Evolutionary conservation across 495 filamentous ascomycete species (phyloP), one percentile per base, ranked within the genome.

Genomic region (Podospora conica): DNA sequence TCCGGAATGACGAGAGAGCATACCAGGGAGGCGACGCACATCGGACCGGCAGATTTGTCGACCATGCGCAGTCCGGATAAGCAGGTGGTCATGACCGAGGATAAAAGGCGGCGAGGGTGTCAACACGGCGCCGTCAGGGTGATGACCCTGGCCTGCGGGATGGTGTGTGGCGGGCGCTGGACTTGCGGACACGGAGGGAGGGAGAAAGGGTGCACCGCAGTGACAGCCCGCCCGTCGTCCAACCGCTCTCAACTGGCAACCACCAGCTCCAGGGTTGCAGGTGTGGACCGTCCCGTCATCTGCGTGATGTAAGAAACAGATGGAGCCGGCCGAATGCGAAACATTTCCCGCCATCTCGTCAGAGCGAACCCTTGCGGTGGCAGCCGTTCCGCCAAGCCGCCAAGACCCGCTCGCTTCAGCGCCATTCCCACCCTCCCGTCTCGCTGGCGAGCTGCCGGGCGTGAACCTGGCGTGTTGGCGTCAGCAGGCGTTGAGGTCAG

Each of bases 241-340:
- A 48, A 48, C 33, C 33, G 33, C 33, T 27, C 25, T 48, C 33
- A 7, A 48, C 33, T 18, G 33, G 33, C 33, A 55, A 33, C 28
- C 40, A 63, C 12, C 61, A 21, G n/a, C 62, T 62, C 58, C 54
- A 65, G 53, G 62, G 66, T 68, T 31, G 66, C 60, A 65, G 31
- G 61, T 53, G 24, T 60, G 66, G 66, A 55, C 66, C 66, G 69
- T 68, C 61, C 66, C 69, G 66, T 69, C 64, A 65, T 61, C 64
- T 64, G 64, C 64, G 65, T 53, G 68, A 67, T 58, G 65, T 31
- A 61, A 66, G 64, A 69, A 67, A 64, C 57, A 55, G 61, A 66
- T 64, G 69, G 55, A 48, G 66, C 61, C 56, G 58, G 59, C 67
- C 57, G 56, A 65, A 70, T 68, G 68, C 68, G 63, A 70, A 65